Evolutionary conservation across 176 grass and related monocot species (phyloP), one percentile per base, ranked within the genome.

Genomic region (Pontederia paniculata): DNA sequence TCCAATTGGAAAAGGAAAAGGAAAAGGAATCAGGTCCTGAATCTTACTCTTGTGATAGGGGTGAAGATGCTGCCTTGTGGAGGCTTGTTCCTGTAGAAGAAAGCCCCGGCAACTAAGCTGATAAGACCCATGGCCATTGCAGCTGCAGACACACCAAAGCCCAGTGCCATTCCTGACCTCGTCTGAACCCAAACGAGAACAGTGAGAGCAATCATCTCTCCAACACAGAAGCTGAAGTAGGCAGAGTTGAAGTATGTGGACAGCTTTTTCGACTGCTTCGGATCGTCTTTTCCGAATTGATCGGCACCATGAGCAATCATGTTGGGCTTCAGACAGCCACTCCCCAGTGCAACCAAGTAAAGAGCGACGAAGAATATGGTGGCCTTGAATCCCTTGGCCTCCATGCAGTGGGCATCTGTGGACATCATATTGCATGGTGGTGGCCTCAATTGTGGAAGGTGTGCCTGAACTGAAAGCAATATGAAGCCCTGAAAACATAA

Each of bases 211-310:
- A 62, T 21, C 10, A 62, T 15, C 42, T 62, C 59, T 44, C 59
- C 59, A 12, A 46, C 59, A 19, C 59, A 62, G 59, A 62, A 62
- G 59, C 59, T 62, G 59, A 62, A 62, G 59, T 62, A 62, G 37
- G 59, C 59, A 1, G 42, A 21, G 41, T 62, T 62, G 42, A 62
- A 62, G 41, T 62, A 62, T 13, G 59, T 62, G 41, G 59, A 62
- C 42, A 62, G 43, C 18, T 62, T 62, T 41, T 46, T 62, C 8
- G 28, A 46, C 17, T 47, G 59, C 12, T 14, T 44, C 8, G 59
- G 43, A 41, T 62, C 59, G 14, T 62, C 42, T 12, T 62, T 45
- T 18, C 42, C 21, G 59, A 62, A 62, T 41, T 62, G 59, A 16
- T 62, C 42, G 17, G 59, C 59, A 5, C 59, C 59, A 21, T 62